These are phyloP conservation scores for Penicillium capsulatum DNA, from an alignment of 2,329 filamentous ascomycete species.

Conservation along the genomic window DNA sequence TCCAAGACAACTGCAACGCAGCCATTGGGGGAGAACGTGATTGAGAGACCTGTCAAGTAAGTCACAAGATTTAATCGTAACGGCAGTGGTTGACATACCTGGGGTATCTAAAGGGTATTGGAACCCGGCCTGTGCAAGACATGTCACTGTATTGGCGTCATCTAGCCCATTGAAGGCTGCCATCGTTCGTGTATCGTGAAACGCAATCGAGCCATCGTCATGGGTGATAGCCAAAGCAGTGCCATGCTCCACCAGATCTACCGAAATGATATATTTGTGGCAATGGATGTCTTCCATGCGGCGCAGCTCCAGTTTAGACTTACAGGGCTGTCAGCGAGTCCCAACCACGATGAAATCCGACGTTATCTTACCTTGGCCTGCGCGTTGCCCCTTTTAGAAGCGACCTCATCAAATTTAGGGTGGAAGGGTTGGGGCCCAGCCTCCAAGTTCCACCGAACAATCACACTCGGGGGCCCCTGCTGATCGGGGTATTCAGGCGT, in stretches of 20 bases:
- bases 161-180: conserved; percentile 61
- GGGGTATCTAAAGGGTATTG: conserved; percentile 62
- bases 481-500: conserved; percentile 54
- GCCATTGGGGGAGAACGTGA: conserved; percentile 44
- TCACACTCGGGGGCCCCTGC: conserved; percentile 65
- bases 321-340: neutral
- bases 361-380: conserved; percentile 32
- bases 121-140: conserved; percentile 74
- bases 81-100: conserved; percentile 46
- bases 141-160: conserved; percentile 62
- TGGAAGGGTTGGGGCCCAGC: conserved; percentile 65
- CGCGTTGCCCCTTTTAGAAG: conserved; percentile 58
- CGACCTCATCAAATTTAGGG: conserved; percentile 71
- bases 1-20: conserved; percentile 40
- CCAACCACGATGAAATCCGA: conserved; percentile 7
- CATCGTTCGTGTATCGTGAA: conserved; percentile 72
- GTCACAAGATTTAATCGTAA: neutral
- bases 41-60: conserved; percentile 33
- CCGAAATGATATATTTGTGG: conserved; percentile 65
- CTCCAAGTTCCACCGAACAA: conserved; percentile 77
- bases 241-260: conserved; percentile 66
- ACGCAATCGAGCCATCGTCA: conserved; percentile 76
- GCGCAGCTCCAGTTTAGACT: conserved; percentile 53
- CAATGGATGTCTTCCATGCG: conserved; percentile 64
- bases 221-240: conserved; percentile 68